Percentiles rank a stretch among this genome's conserved stretches.
These are phyloP conservation scores for Colletotrichum sp. DNA, from an alignment of 2,329 filamentous ascomycete species.

Conservation along the genomic window DNA sequence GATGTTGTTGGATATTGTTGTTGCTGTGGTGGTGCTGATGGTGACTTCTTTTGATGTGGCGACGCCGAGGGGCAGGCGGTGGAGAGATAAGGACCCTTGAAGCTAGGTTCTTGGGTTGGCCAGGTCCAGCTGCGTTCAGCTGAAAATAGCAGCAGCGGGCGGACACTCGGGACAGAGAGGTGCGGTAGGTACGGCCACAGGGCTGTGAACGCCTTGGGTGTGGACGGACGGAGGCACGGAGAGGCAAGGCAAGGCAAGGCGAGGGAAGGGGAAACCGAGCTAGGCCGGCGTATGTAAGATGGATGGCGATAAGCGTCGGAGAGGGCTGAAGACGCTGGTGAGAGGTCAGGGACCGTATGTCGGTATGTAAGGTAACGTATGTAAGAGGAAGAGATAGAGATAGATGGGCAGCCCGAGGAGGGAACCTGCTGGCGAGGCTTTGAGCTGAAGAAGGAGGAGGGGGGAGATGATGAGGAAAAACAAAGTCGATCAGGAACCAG, in stretches of 20 bases:
- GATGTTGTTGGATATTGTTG: not conserved
- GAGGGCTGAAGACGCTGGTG: not conserved
- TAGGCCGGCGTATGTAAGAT: not conserved
- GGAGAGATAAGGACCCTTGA: constrained; percentile 23
- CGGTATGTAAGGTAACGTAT: not conserved
- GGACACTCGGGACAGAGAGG: not conserved
- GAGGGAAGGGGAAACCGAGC: not conserved
- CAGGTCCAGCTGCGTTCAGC: not conserved
- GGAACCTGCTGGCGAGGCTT: not conserved
- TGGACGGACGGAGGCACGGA: not conserved
- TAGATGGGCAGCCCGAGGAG: not conserved
- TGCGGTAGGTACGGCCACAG: not conserved
- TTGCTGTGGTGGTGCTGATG: not conserved
- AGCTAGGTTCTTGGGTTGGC: not conserved
- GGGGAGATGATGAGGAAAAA: not conserved
- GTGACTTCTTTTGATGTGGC: not conserved
- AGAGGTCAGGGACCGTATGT: not conserved
- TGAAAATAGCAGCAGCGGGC: constrained; percentile 19
- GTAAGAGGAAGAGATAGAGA: not conserved
- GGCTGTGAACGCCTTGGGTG: constrained; percentile 6
- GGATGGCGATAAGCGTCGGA: not conserved
- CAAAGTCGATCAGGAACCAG: constrained; percentile 1
- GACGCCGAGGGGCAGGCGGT: constrained; percentile 11
- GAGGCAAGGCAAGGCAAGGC: not conserved
- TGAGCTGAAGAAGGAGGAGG: not conserved